phyloP scores from a whole-genome alignment of 371 early-diverging fungal genomes.

The Mortierella sp. region DNA sequence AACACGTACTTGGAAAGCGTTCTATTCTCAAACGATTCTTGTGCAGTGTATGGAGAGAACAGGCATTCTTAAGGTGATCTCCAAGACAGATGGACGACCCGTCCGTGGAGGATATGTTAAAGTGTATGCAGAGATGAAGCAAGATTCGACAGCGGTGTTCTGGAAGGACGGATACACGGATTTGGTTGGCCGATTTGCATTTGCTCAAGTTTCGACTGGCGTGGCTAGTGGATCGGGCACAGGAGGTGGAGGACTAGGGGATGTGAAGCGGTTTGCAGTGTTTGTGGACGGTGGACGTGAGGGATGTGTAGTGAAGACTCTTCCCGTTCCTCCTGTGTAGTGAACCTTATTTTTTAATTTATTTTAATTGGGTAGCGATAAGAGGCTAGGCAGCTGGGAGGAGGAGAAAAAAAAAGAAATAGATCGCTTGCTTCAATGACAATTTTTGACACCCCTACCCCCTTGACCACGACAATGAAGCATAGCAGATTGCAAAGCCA shows the following conservation, averaged over 20 bases:
- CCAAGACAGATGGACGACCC: constrained; percentile 55
- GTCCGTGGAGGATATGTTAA: constrained; percentile 71
- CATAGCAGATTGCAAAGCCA: too few relatives aligned
- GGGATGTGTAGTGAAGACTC: constrained; percentile 46
- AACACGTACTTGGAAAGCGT: constrained; percentile 57
- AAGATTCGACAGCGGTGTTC: constrained; percentile 52
- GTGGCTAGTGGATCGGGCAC: not conserved
- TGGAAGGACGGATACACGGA: constrained; percentile 78
- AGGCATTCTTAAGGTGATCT: constrained; percentile 64
- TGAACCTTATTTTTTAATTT: too few relatives aligned
- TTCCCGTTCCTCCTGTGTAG: constrained; percentile 52
- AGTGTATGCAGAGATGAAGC: constrained; percentile 65
- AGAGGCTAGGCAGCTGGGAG: too few relatives aligned
- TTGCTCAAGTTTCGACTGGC: constrained; percentile 62
- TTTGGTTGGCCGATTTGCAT: constrained; percentile 73
- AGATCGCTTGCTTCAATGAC: too few relatives aligned
- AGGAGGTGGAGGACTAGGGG: constrained; percentile 19
- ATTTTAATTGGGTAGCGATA: too few relatives aligned
- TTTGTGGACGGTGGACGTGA: constrained; percentile 52
- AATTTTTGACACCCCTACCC: too few relatives aligned
- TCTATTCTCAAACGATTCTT: constrained; percentile 61
- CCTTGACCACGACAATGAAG: too few relatives aligned
- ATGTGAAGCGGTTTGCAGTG: constrained; percentile 45
- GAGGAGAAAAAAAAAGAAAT: too few relatives aligned
- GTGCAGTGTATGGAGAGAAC: constrained; percentile 63